phyloP scores from a whole-genome alignment of 2,329 filamentous ascomycete genomes.

The Pseudogymnoascus sp. region DNA sequence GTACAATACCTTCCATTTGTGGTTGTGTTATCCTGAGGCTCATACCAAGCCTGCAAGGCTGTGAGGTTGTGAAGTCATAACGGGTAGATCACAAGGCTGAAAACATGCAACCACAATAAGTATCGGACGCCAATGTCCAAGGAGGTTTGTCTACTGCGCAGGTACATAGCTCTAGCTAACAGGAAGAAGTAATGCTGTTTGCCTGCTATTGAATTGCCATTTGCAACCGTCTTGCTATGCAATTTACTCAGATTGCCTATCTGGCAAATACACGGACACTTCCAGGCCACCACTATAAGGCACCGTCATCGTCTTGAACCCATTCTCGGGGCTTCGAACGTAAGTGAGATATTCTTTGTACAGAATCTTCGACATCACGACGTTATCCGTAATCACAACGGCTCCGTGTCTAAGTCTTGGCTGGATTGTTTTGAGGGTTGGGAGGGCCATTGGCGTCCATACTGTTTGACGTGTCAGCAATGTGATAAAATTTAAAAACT shows the following conservation, averaged over 20 bases:
- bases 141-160: not conserved
- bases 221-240: not conserved
- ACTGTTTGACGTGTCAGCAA: conserved; percentile 33
- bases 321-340: conserved; percentile 38
- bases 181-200: not conserved
- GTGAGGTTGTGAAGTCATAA: not conserved
- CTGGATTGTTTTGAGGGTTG: conserved; percentile 41
- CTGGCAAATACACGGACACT: conserved; percentile 33
- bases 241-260: not conserved
- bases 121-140: not conserved
- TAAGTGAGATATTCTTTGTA: conserved; percentile 43
- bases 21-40: not conserved
- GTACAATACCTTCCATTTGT: not conserved
- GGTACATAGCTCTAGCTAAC: not conserved
- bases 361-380: conserved; percentile 29
- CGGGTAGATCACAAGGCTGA: conserved; percentile 1
- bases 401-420: conserved; percentile 40
- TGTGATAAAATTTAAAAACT: not conserved
- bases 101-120: not conserved
- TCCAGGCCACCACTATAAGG: conserved; percentile 43
- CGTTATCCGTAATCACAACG: conserved; percentile 44
- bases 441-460: conserved; percentile 47
- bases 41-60: conserved; percentile 7
- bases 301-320: conserved; percentile 42
- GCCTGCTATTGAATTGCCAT: not conserved